Evolutionary conservation across 768 basidiomycete species (phyloP).

Genomic region (Tylopilus felleus): DNA sequence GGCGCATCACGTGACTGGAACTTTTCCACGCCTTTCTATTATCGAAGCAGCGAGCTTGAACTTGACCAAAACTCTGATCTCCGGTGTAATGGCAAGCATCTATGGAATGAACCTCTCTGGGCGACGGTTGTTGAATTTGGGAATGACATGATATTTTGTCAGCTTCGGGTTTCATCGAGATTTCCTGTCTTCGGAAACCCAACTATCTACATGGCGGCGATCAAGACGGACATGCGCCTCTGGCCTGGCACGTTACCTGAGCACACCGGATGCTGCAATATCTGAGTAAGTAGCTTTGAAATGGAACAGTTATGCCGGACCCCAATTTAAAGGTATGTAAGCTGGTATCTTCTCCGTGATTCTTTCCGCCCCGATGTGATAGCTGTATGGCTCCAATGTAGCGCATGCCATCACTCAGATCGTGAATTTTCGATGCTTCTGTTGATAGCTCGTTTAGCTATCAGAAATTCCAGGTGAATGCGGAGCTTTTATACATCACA

Average conservation of each 20-base stretch:
- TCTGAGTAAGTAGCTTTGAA: conserved; percentile 3
- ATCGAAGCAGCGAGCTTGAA: no score
- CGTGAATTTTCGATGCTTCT: background rate
- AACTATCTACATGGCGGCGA: conserved; percentile 17
- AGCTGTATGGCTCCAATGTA: conserved; percentile 7
- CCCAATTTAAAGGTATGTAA: conserved; percentile 14
- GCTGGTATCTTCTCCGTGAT: background rate
- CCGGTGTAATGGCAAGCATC: no score
- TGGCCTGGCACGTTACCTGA: conserved; percentile 12
- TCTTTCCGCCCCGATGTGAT: conserved; percentile 20
- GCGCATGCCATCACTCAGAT: background rate
- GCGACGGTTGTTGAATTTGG: background rate
- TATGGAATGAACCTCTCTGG: background rate
- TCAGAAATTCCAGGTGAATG: background rate
- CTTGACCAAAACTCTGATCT: no score
- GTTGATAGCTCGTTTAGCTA: background rate
- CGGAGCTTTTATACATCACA: background rate
- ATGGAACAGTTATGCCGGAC: conserved; percentile 7
- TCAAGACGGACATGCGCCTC: conserved; percentile 25
- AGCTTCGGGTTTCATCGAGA: conserved; percentile 10
- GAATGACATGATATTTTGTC: background rate
- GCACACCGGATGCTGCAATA: background rate
- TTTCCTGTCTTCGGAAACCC: conserved; percentile 2
- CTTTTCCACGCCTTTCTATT: no score
- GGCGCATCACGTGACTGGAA: conserved; percentile 18